Conservation (phyloP, 2,329 filamentous ascomycete genomes). For the Elsinoe arachidis region DNA sequence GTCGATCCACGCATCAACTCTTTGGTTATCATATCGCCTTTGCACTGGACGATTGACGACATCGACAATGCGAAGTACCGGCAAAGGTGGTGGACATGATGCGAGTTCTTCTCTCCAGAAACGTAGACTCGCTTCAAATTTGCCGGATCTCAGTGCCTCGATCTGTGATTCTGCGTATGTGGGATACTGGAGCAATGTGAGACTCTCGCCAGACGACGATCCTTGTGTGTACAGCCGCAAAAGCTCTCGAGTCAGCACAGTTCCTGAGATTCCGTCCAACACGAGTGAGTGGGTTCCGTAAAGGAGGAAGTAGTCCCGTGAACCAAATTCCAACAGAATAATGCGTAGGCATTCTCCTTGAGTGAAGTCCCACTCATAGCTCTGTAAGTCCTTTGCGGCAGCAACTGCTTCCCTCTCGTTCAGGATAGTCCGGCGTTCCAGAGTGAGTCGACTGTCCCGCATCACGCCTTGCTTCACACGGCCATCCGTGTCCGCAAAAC, state of each 20-base stretch:
- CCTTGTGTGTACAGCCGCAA: neutral
- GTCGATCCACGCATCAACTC: neutral
- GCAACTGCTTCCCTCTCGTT: neutral
- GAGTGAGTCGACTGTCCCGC: neutral
- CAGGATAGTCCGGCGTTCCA: constrained; percentile 1
- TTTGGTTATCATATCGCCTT: neutral
- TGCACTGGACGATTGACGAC: constrained; percentile 15
- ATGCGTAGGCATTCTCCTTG: constrained; percentile 20
- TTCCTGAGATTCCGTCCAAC: neutral
- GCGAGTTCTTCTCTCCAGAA: neutral
- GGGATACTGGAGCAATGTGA: neutral
- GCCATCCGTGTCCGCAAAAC: constrained; percentile 10
- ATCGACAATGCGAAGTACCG: constrained; percentile 21
- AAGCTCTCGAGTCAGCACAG: neutral
- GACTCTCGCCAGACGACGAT: neutral
- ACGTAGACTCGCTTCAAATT: neutral
- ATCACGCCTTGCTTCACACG: constrained; percentile 11
- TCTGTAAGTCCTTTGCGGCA: constrained; percentile 10
- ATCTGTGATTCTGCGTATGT: neutral
- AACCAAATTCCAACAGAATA: constrained; percentile 17
- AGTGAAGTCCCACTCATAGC: constrained; percentile 20
- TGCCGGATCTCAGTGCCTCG: neutral
- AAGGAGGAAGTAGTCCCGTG: constrained; percentile 21
- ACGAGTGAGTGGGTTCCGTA: neutral
- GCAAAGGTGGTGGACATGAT: constrained; percentile 16